Base-by-base conservation (phyloP, 2,329 filamentous ascomycete genomes). In the Gyromitra esculenta region DNA sequence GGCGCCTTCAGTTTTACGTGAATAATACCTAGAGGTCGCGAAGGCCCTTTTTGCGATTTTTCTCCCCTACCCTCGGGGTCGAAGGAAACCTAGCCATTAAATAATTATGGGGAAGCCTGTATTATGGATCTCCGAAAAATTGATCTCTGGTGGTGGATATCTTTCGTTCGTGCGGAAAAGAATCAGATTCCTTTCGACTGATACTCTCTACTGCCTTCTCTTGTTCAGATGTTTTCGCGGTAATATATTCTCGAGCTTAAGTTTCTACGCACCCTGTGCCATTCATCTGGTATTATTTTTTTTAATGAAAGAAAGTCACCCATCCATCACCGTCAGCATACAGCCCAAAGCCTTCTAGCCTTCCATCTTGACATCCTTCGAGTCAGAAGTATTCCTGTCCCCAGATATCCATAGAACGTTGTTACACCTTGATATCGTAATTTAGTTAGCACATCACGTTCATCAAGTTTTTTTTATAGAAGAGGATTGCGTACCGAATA, bases 391-490 rank as follows among this genome's bases (percentile, higher is more conserved):
- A 63, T 85, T 85, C 57, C 87, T 86, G 35, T 86, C 87, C 54
- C 86, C 87, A 45, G 87, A 88, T 82, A 98, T 95, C 91, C 93
- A 98, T 60, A 98, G 87, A n/a, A 98, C 95, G 83, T 98, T 98
- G 85, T 98, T 98, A 85, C 94, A 96, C 83, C 92, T 93, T 31
- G 25, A 79, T 68, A 77, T 37, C 59, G 21, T 57, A 37, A 21
- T 18, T 25, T 7, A 35, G 31, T 66, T 48, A 76, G 37, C 13
- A 64, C 18, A 21, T 56, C 41, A 37, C 5, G 43, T 43, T 8
- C 54, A 56, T 6, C 31, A 8, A 25, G 54, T 39, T 25, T 5
- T 50, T 70, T 18, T 67, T 21, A 62, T 25, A 59, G 11, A 11
- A 54, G 59, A 37, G 21, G 37, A 35, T 45, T 67, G 13, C 67